Evolutionary conservation across 345 rosid genomes (phyloP).

Genomic region (Salix arbutifolia): DNA sequence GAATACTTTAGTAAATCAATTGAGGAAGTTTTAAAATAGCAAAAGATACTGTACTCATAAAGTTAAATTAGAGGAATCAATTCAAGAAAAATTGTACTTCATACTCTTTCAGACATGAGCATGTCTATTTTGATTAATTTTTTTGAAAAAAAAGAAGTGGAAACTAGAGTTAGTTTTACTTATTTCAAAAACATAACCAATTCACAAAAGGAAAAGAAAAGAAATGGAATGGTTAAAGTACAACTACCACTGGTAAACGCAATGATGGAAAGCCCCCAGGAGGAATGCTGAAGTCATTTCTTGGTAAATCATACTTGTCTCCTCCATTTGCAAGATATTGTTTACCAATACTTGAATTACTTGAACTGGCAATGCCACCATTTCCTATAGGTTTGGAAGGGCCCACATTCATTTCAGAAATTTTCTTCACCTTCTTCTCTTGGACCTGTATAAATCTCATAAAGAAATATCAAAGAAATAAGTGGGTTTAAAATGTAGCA

Average conservation of each 20-base stretch:
- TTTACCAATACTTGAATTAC: slow-evolving; percentile 43
- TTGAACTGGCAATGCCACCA: slow-evolving; percentile 71
- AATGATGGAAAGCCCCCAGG: slow-evolving; percentile 74
- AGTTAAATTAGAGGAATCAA: neutral
- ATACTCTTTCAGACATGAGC: neutral
- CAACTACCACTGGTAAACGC: slow-evolving; percentile 87
- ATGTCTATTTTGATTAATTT: neutral
- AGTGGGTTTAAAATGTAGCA: neutral
- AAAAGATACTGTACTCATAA: neutral
- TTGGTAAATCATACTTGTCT: slow-evolving; percentile 37
- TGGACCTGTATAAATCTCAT: slow-evolving; percentile 61
- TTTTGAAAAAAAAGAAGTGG: neutral
- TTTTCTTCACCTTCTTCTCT: slow-evolving; percentile 90
- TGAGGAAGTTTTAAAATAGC: neutral
- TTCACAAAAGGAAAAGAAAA: neutral
- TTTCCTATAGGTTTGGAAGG: slow-evolving; percentile 59
- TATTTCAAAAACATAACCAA: neutral
- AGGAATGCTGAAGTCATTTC: slow-evolving; percentile 59
- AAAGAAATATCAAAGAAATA: slow-evolving; percentile 7
- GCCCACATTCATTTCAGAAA: slow-evolving; percentile 72
- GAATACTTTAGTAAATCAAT: neutral
- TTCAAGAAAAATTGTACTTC: neutral
- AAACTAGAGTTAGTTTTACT: neutral
- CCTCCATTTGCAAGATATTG: slow-evolving; percentile 58
- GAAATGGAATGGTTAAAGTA: slow-evolving; percentile 15